Base-by-base conservation (phyloP, 805 yeast species). In the Metschnikowia dekortorum region DNA sequence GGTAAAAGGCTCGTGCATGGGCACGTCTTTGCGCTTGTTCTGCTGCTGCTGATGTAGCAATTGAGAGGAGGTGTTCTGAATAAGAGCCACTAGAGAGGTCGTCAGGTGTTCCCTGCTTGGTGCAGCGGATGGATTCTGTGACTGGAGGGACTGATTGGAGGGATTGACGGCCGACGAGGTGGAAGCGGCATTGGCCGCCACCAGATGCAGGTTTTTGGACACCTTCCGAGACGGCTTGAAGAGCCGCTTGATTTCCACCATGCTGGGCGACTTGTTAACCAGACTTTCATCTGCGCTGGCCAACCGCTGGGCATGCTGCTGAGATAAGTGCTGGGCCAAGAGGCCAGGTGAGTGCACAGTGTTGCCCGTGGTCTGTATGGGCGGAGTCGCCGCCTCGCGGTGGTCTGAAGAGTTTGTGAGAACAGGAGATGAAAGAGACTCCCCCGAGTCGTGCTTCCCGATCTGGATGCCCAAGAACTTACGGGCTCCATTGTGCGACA, bases 191-290 rank as follows among this genome's bases (percentile, higher is more conserved):
- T 29, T 39, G 10, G 22, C 39, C 7, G 26, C 13, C 30, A n/a
- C 29, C 29, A 10, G 39, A 18, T 37, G 32, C 33, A n/a, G 43
- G 8, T 14, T 50, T 40, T 57, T 55, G 16, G 67, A 56, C 33
- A 52, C 55, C 50, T 70, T 71, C 50, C 68, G 76, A 7, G 74
- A 66, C 5, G 88, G 87, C 61, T 87, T 80, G 65, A 85, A 85
- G 57, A 85, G 84, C 60, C 87, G 75, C 61, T 85, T 85, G 65
- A 85, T 69, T 57, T 85, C 90, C 26, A 79, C 84, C 87, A 85
- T 84, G 26, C 89, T 82, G 51, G 64, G 68, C 7, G 74, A 59
- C 47, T 67, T 68, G 58, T 64, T 61, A 46, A 68, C 68, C 8
- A 65, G 61, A 52, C 62, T 59, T 6, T 68, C 56, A 8, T 53